These are phyloP conservation scores for Sphagnurus paluster DNA, from an alignment of 1,284 basidiomycete genomes.

Conservation along the genomic window DNA sequence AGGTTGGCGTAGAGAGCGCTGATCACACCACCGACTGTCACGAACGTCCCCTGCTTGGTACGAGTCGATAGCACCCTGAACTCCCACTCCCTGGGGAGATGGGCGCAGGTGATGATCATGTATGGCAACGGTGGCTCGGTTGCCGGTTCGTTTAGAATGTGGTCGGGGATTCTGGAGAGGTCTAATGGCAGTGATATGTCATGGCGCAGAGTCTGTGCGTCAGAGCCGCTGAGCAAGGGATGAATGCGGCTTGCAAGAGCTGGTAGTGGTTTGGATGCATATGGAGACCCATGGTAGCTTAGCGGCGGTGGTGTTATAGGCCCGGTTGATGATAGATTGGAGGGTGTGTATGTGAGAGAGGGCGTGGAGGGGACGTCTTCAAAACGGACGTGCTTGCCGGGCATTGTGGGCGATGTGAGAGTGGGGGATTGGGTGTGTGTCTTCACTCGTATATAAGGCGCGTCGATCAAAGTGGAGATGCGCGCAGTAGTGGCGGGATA, in stretches of 20 bases:
- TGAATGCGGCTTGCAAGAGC: conserved; percentile 14
- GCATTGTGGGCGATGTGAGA: conserved; percentile 17
- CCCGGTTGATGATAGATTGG: conserved; percentile 18
- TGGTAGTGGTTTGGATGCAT: conserved; percentile 15
- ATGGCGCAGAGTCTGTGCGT: conserved; percentile 10
- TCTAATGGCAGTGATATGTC: conserved; percentile 16
- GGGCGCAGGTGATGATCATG: conserved; percentile 23
- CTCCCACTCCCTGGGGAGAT: conserved; percentile 19
- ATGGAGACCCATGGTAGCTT: conserved; percentile 11
- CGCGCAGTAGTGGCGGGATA: conserved; percentile 1
- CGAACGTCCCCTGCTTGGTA: conserved; percentile 19
- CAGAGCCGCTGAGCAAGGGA: conserved; percentile 14
- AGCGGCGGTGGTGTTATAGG: conserved; percentile 18
- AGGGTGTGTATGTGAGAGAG: conserved; percentile 13
- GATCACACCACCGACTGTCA: conserved; percentile 29
- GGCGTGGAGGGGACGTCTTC: conserved; percentile 18
- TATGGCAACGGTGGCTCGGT: conserved; percentile 22
- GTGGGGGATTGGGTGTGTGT: neutral
- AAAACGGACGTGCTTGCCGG: conserved; percentile 28
- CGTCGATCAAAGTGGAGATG: no score
- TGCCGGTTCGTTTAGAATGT: conserved; percentile 21
- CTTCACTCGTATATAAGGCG: neutral
- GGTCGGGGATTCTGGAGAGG: conserved; percentile 6
- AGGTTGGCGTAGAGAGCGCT: conserved; percentile 22
- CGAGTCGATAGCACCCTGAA: conserved; percentile 22